Base-by-base conservation (phyloP, 345 rosid genomes). In the Draba incana region DNA sequence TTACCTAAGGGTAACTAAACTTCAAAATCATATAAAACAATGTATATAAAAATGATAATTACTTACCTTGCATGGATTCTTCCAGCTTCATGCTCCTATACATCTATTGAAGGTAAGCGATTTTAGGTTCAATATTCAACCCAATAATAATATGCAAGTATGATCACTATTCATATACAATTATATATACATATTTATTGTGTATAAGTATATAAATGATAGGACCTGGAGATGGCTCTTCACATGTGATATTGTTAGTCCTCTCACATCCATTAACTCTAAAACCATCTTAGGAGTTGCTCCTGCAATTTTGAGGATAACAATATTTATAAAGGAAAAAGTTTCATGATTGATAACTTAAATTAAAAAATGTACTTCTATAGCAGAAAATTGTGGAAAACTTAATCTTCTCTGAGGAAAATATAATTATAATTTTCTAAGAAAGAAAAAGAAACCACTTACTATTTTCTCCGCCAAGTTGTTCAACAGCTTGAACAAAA, bases 161-260 rank as follows among this genome's bases (percentile, higher is more conserved):
- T 58, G 38, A 42, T 27, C 39, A 45, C 12, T 24, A 48, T 43
- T n/a, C 43, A 64, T 47, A 50, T 7, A 49, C 43, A 51, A 6
- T 20, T 48, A 6, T 20, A 65, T 10, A 33, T 56, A 47, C 30
- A 35, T 35, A 8, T 4, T 31, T 28, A 28, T 24, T 49, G 3
- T 70, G 45, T 60, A 24, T 53, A 33, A 31, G 47, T 31, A 52
- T 39, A 48, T 1, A 61, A 43, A 53, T 43, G 20, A 28, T 24
- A 55, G n/a, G 47, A 69, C 96, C 96, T 89, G 96, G 50, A 89
- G 81, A 74, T 87, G 96, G 80, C 96, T 89, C 71, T 89, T 89
- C 24, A 87, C 96, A 66, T 89, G 96, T 53, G 96, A 84, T 10
- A 89, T 81, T 2, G 91, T 85, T 45, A 89, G 85, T 78, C 88